phyloP scores from a whole-genome alignment of 352 stramenopile species.

The Phytopythium cucurbitacearum region DNA sequence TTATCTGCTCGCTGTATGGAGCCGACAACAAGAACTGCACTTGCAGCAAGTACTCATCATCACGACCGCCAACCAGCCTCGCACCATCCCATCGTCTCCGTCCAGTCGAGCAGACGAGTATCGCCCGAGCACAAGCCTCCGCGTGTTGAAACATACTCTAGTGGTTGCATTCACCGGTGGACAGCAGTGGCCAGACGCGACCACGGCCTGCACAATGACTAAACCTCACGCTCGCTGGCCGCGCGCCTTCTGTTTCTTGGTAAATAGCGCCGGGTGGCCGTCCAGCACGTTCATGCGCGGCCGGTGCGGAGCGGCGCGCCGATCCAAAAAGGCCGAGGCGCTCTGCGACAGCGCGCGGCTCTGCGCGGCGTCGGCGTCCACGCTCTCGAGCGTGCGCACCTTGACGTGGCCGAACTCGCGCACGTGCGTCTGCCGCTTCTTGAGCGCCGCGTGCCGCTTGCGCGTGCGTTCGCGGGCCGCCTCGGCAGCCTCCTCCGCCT shows the following conservation, averaged over 20 bases:
- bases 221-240: slow-evolving; percentile 9
- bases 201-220: no score
- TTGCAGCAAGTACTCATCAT: no score
- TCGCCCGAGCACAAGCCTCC: no score
- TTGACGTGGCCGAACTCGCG: slow-evolving; percentile 71
- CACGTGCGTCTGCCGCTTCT: slow-evolving; percentile 54
- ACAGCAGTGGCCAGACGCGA: no score
- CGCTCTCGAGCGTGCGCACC: slow-evolving; percentile 57
- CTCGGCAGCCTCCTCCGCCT: slow-evolving; percentile 37
- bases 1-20: no score
- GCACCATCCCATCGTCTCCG: no score
- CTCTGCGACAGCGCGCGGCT: slow-evolving; percentile 35
- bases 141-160: no score
- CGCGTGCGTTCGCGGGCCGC: slow-evolving; percentile 14
- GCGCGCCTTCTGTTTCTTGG: slow-evolving; percentile 66
- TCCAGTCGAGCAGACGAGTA: no score
- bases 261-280: slow-evolving; percentile 62
- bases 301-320: slow-evolving; percentile 42
- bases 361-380: slow-evolving; percentile 31
- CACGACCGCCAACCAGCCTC: no score
- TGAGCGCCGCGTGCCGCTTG: slow-evolving; percentile 14
- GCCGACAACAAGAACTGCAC: no score
- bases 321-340: slow-evolving; percentile 49
- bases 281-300: slow-evolving; percentile 64
- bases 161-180: no score